Conservation (phyloP, 805 yeast species). For the Kodamaea neixiangensis region DNA sequence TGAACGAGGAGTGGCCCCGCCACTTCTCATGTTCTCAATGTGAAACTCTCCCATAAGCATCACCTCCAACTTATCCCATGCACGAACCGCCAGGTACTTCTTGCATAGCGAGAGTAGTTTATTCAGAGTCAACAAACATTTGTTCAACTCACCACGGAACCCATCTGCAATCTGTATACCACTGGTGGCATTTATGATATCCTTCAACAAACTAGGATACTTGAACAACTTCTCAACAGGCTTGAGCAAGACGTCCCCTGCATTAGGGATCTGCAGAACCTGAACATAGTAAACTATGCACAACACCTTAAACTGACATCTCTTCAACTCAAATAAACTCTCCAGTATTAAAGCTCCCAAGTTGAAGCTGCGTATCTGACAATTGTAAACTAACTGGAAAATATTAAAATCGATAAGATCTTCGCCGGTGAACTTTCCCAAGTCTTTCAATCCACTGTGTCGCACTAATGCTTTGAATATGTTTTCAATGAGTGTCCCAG, state of each 20-base stretch:
- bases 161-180: not conserved
- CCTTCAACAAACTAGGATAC: conserved; percentile 9
- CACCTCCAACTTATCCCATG: conserved; percentile 3
- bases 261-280: not conserved
- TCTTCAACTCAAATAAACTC: conserved; percentile 4
- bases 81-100: conserved; percentile 2
- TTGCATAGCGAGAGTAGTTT: conserved; percentile 7
- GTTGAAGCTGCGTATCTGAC: conserved; percentile 8
- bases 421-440: conserved; percentile 11
- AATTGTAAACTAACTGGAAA: conserved; percentile 12
- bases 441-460: conserved; percentile 7
- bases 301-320: conserved; percentile 1
- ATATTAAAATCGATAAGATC: conserved; percentile 10
- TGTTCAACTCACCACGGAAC: conserved; percentile 6
- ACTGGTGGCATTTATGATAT: not conserved
- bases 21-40: not conserved
- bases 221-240: conserved; percentile 9
- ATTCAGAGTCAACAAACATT: conserved; percentile 7
- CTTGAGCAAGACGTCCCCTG: not conserved
- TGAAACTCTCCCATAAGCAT: not conserved
- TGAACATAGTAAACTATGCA: conserved; percentile 1
- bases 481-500: not conserved
- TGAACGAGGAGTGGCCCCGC: not conserved
- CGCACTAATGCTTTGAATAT: conserved; percentile 2
- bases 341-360: conserved; percentile 15